A percentile compares a stretch with the other conserved stretches of the same genome.
Evolutionary conservation across 805 yeast genomes (phyloP).

Genomic region (Kluyveromyces wickerhamii): DNA sequence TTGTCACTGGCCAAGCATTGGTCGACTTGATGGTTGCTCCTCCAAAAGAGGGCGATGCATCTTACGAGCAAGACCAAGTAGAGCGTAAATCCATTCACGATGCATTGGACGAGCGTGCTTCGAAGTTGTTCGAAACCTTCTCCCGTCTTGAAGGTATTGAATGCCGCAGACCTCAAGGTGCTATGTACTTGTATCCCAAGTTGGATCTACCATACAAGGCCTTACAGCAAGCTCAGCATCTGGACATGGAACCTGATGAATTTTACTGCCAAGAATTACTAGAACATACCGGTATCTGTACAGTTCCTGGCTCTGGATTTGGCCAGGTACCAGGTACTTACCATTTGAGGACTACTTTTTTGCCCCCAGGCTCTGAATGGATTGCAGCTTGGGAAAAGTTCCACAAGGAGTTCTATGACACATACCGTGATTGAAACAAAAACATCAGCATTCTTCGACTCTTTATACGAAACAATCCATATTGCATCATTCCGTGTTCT

Average conservation of each 20-base stretch:
- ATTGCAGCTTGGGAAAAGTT: slow-evolving; percentile 69
- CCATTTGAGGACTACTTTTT: slow-evolving; percentile 93
- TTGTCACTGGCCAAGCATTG: slow-evolving; percentile 88
- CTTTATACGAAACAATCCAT: too few species aligned
- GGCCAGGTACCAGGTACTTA: slow-evolving; percentile 86
- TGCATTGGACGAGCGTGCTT: slow-evolving; percentile 57
- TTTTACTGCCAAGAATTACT: slow-evolving; percentile 79
- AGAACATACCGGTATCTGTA: slow-evolving; percentile 88
- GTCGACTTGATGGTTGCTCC: slow-evolving; percentile 93
- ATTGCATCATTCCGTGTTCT: too few species aligned
- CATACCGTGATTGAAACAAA: slow-evolving; percentile 35
- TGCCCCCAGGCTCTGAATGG: slow-evolving; percentile 94
- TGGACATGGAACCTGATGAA: slow-evolving; percentile 66
- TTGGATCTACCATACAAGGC: slow-evolving; percentile 60
- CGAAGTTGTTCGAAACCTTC: slow-evolving; percentile 61
- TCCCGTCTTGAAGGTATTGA: slow-evolving; percentile 67
- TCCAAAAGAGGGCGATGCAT: slow-evolving; percentile 69
- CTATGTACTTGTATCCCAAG: slow-evolving; percentile 93
- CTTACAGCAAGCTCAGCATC: slow-evolving; percentile 48
- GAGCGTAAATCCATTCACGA: slow-evolving; percentile 59
- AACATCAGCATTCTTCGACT: too few species aligned
- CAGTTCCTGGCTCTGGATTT: slow-evolving; percentile 96
- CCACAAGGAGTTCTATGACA: slow-evolving; percentile 62
- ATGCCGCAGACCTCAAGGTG: slow-evolving; percentile 91
- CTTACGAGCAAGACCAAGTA: slow-evolving; percentile 54